phyloP scores from a whole-genome alignment of 441 rosid species.

The Croton laevigatus region DNA sequence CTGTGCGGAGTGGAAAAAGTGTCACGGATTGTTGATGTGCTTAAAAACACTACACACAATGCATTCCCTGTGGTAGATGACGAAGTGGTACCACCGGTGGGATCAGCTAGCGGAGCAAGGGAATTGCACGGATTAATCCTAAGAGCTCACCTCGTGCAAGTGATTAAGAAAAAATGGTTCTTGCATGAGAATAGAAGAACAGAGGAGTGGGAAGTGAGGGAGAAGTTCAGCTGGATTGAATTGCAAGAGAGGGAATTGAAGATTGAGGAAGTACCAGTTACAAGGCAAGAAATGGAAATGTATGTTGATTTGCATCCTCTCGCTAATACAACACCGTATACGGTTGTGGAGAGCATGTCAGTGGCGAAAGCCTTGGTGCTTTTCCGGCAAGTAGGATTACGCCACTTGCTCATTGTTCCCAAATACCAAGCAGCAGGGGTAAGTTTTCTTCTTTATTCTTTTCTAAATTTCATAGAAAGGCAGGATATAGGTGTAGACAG shows the following conservation, averaged over 20 bases:
- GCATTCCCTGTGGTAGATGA: conserved; percentile 67
- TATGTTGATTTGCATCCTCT: conserved; percentile 83
- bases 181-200: conserved; percentile 66
- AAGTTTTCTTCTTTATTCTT: conserved; percentile 20
- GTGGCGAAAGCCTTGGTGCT: conserved; percentile 88
- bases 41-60: conserved; percentile 71
- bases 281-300: conserved; percentile 71
- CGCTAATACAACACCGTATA: conserved; percentile 79
- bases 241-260: conserved; percentile 68
- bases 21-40: conserved; percentile 55
- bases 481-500: too few species aligned
- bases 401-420: conserved; percentile 76
- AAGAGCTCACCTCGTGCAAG: conserved; percentile 65
- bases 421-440: conserved; percentile 84
- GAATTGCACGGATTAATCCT: conserved; percentile 71
- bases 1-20: conserved; percentile 77
- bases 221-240: conserved; percentile 68
- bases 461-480: too few species aligned
- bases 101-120: conserved; percentile 34
- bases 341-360: conserved; percentile 81
- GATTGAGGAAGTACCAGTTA: conserved; percentile 62
- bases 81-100: conserved; percentile 38
- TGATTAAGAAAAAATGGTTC: conserved; percentile 77
- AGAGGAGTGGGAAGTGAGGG: conserved; percentile 81
- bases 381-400: conserved; percentile 72